A percentile compares a stretch with the other conserved stretches of the same genome.
These are phyloP conservation scores for Amyloporia xantha DNA, from an alignment of 768 basidiomycete species.

Conservation along the genomic window DNA sequence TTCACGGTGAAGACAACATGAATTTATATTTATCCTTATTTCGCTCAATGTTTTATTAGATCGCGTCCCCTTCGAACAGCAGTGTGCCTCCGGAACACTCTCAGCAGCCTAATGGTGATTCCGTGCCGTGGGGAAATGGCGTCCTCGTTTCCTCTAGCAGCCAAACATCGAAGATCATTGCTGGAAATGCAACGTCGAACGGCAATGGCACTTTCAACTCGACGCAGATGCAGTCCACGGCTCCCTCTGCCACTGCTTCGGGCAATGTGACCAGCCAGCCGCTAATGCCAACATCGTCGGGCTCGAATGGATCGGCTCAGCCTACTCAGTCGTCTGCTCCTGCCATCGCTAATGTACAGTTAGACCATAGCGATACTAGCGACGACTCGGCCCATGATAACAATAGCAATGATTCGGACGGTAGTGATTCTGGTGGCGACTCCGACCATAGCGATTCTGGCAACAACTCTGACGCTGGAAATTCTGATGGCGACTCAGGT, in stretches of 20 bases:
- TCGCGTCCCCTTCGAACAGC: constrained; percentile 27
- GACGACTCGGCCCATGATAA: not conserved
- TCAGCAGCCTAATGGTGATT: constrained; percentile 29
- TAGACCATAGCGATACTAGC: no score
- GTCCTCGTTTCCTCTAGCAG: constrained; percentile 1
- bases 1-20: constrained; percentile 27
- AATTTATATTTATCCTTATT: not conserved
- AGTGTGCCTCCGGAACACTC: constrained; percentile 21
- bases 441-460: not conserved
- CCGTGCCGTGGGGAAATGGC: constrained; percentile 33
- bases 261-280: not conserved
- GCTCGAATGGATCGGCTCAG: not conserved
- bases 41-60: constrained; percentile 16
- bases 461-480: not conserved
- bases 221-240: not conserved
- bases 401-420: not conserved
- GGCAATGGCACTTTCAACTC: not conserved
- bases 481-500: not conserved
- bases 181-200: not conserved
- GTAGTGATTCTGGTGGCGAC: not conserved
- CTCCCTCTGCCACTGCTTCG: not conserved
- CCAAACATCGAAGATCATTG: not conserved
- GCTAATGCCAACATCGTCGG: not conserved
- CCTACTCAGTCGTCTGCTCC: not conserved
- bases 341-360: not conserved